These are phyloP conservation scores for Venturia effusa DNA, from an alignment of 2,329 filamentous ascomycete species.

Conservation along the genomic window DNA sequence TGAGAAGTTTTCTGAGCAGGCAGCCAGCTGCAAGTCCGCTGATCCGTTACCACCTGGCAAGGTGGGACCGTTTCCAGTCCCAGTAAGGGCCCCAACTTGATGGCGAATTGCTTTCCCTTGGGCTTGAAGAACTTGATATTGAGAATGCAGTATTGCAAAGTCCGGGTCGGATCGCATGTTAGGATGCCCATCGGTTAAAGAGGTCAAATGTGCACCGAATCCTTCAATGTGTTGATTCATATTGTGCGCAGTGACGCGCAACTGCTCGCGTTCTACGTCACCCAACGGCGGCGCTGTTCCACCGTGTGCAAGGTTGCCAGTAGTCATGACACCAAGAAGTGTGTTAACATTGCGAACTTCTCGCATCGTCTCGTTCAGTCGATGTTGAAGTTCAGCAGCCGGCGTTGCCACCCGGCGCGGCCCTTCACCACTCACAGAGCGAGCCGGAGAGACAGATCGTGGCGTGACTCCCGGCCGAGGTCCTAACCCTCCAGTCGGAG, in stretches of 20 bases:
- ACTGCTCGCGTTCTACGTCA: not conserved
- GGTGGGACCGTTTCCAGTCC: not conserved
- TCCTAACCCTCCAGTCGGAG: not conserved
- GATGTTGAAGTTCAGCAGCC: slow-evolving; percentile 8
- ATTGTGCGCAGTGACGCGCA: not conserved
- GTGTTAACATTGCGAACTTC: slow-evolving; percentile 7
- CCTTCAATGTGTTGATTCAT: slow-evolving; percentile 10
- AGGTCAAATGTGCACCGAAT: slow-evolving; percentile 4
- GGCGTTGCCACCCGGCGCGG: slow-evolving; percentile 6
- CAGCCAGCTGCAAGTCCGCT: not conserved
- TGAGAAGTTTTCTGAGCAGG: not conserved
- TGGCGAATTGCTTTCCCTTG: slow-evolving; percentile 1
- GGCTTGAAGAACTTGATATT: slow-evolving; percentile 4
- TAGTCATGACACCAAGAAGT: slow-evolving; percentile 1
- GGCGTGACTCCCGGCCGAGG: slow-evolving; percentile 2
- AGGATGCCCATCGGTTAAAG: slow-evolving; percentile 6
- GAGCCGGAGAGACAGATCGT: slow-evolving; percentile 5
- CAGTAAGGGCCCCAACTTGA: not conserved
- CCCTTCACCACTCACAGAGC: slow-evolving; percentile 9
- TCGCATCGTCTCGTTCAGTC: slow-evolving; percentile 2
- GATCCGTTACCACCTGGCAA: not conserved
- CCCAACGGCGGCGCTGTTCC: not conserved
- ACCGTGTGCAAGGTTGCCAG: not conserved
- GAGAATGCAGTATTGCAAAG: not conserved
- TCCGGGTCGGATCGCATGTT: slow-evolving; percentile 5